phyloP scores from a whole-genome alignment of 2,329 filamentous ascomycete genomes.

The Botryotinia calthae region DNA sequence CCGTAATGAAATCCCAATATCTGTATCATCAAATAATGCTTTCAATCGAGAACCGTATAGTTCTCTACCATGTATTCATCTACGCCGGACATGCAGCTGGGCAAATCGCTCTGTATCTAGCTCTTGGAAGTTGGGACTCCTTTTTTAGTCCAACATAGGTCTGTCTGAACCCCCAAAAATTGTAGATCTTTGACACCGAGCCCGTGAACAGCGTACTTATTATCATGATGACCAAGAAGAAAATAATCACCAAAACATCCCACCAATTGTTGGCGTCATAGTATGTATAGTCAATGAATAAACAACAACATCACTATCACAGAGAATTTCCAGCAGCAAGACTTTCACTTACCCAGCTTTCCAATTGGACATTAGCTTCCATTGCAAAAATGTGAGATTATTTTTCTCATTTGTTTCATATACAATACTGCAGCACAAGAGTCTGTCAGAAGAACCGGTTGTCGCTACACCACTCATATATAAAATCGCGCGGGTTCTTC shows the following conservation, averaged over 20 bases:
- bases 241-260: not conserved
- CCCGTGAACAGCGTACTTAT: not conserved
- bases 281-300: not conserved
- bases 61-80: not conserved
- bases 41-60: not conserved
- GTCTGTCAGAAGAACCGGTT: not conserved
- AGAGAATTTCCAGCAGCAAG: not conserved
- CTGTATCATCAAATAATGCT: too few species aligned
- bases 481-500: accelerated
- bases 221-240: not conserved
- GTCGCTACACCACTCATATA: not conserved
- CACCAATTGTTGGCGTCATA: not conserved
- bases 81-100: not conserved
- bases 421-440: not conserved
- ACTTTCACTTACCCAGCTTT: not conserved
- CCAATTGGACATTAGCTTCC: too few species aligned
- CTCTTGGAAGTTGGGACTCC: not conserved
- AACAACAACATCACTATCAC: not conserved
- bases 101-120: not conserved
- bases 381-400: accelerated
- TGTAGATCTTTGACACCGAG: not conserved
- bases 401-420: too few species aligned
- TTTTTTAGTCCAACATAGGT: not conserved
- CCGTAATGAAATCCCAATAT: not conserved
- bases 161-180: too few species aligned